Conservation (phyloP, 208 protist species). For the Crithidia sp. region DNA sequence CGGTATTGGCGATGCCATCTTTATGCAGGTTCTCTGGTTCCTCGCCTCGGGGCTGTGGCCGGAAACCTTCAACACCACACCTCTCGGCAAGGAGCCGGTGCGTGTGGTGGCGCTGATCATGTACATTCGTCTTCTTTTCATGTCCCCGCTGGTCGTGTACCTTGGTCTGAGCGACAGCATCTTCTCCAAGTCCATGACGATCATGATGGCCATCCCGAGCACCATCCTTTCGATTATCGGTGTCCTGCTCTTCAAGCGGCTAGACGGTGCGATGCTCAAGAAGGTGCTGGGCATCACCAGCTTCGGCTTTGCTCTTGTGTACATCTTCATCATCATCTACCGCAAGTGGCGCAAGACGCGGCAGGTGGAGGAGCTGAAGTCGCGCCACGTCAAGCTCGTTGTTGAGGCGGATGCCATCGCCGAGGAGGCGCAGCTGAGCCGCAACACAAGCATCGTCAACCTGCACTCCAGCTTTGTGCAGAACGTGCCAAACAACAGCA, state of each 20-base stretch:
- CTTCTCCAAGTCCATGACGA: constrained; percentile 58
- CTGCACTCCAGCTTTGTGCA: constrained; percentile 51
- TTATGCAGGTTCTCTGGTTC: constrained; percentile 61
- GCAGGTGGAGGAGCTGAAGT: constrained; percentile 38
- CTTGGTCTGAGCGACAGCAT: constrained; percentile 52
- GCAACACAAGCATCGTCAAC: constrained; percentile 41
- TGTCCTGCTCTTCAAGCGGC: constrained; percentile 42
- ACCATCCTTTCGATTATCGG: constrained; percentile 52
- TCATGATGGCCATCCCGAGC: constrained; percentile 64
- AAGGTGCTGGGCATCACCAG: constrained; percentile 52
- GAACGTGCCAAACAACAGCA: constrained; percentile 46
- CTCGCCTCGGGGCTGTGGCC: constrained; percentile 29
- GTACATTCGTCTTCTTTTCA: constrained; percentile 65
- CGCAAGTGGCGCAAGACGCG: constrained; percentile 37
- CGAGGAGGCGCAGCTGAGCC: constrained; percentile 47
- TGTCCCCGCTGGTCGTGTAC: constrained; percentile 57
- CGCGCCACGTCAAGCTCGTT: constrained; percentile 43
- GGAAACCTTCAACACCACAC: constrained; percentile 41
- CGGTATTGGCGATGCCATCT: constrained; percentile 67
- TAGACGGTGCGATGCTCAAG: constrained; percentile 32
- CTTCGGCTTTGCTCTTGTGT: constrained; percentile 46
- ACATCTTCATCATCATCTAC: constrained; percentile 46
- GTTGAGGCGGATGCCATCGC: constrained; percentile 48
- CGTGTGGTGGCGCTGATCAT: constrained; percentile 57
- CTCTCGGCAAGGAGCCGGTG: constrained; percentile 47